phyloP scores from a whole-genome alignment of 2,329 filamentous ascomycete genomes.

The Dactylellina cionopaga region DNA sequence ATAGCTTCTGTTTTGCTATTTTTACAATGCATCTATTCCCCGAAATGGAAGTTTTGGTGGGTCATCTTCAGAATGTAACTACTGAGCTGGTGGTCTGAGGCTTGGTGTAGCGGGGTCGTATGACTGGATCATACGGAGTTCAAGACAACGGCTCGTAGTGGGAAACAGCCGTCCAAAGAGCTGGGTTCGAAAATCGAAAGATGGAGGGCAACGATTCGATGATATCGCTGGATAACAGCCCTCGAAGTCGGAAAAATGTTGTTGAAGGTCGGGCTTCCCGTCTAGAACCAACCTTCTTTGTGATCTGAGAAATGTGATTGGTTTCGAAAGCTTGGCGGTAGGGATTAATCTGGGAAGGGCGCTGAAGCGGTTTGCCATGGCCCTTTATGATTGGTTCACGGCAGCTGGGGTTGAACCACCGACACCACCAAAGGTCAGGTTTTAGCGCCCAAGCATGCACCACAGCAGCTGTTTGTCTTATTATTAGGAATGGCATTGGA shows the following conservation, averaged over 20 bases:
- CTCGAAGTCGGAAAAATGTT: not conserved
- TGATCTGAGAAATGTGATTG: constrained; percentile 6
- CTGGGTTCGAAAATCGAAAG: not conserved
- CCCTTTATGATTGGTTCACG: constrained; percentile 27
- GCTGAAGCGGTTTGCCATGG: constrained; percentile 19
- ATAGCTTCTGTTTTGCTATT: constrained; percentile 33
- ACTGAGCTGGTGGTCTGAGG: not conserved
- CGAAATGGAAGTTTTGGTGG: constrained; percentile 9
- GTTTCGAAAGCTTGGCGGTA: constrained; percentile 20
- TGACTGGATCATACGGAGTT: constrained; percentile 37
- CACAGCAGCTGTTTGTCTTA: constrained; percentile 4
- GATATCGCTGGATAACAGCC: not conserved
- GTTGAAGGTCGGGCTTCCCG: constrained; percentile 37
- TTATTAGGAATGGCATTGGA: constrained; percentile 17
- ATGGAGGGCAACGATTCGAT: constrained; percentile 14
- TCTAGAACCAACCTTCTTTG: constrained; percentile 13
- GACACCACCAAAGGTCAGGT: constrained; percentile 1
- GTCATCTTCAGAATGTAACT: constrained; percentile 28
- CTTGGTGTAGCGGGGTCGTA: constrained; percentile 17
- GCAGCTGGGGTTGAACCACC: constrained; percentile 11
- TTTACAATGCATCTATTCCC: constrained; percentile 25
- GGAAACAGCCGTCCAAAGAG: constrained; percentile 9
- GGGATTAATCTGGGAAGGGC: not conserved
- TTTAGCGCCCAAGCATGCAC: constrained; percentile 38
- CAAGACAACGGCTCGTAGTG: not conserved